Evolutionary conservation across 345 rosid species (phyloP), one percentile per base, ranked within the genome.

Genomic region (Pelargonium nanum): DNA sequence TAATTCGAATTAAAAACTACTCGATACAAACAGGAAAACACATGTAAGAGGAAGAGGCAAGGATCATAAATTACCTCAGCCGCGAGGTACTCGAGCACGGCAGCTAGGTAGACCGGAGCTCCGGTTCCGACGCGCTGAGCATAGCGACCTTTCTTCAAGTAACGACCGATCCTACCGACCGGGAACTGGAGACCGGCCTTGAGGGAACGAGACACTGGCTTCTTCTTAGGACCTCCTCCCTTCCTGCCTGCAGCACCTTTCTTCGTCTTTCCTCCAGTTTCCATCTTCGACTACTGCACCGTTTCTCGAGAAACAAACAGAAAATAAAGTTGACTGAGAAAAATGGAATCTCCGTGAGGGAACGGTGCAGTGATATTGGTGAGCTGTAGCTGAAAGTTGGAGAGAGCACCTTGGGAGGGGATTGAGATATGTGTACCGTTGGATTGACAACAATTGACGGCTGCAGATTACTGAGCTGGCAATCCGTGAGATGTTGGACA

Each of bases 161-260:
- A 76, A 23, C 80, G 54, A 0, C 74, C 77, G 63, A 76, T 69
- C 48, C 80, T 62, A 1, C 77, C 80, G 6, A 76, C 80, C 0
- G 80, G 80, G 57, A 76, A 72, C 48, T 76, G 80, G 44, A 76
- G 68, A 12, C 80, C 77, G 20, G 77, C 80, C 53, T 69, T 76
- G 52, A 69, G 69, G 19, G 80, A 76, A 44, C 74, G 64, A 1
- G 77, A 30, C 8, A 69, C 74, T 0, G 77, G 58, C 60, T 76
- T 76, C 80, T 76, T 76, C 77, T 69, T 76, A 1, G 80, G 80
- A 23, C 77, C 80, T 4, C 76, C 77, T 10, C 77, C 80, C 25
- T 63, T 76, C 66, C 77, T 69, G 15, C 76, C 80, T 1, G 67
- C 80, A 4, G 77, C 80, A 24, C 80, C 80, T 51, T 75, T 75